These are phyloP conservation scores for Xylariaceae sp. DNA, from an alignment of 2,329 filamentous ascomycete species.

Conservation along the genomic window DNA sequence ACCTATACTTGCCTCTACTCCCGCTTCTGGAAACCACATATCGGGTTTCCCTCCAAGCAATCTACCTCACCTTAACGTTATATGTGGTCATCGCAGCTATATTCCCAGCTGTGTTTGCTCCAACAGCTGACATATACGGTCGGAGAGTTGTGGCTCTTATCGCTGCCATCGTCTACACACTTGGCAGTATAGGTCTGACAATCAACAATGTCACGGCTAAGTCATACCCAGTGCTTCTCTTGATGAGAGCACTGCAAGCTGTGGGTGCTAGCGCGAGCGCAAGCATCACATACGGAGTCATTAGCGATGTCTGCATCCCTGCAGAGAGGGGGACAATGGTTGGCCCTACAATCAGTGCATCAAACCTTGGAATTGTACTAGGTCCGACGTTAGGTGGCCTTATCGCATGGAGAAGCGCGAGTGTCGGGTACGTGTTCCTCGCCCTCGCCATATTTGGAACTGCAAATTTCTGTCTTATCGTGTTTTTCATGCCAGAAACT, in stretches of 20 bases:
- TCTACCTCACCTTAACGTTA: conserved; percentile 10
- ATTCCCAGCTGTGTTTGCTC: conserved; percentile 5
- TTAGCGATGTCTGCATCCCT: conserved; percentile 4
- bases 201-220: background rate
- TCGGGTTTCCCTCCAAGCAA: conserved; percentile 2
- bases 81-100: conserved; percentile 7
- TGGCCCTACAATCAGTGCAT: conserved; percentile 3
- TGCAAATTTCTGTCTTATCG: background rate
- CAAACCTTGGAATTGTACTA: conserved; percentile 2
- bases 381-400: conserved; percentile 1
- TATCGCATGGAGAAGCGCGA: conserved; percentile 2
- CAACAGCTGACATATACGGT: conserved; percentile 1
- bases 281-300: conserved; percentile 4
- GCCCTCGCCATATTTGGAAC: conserved; percentile 2
- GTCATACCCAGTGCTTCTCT: conserved; percentile 1
- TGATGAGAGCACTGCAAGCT: conserved; percentile 1
- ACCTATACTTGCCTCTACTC: conserved; percentile 9
- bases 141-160: conserved; percentile 1
- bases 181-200: conserved; percentile 1
- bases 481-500: conserved; percentile 6
- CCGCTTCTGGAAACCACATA: conserved; percentile 2
- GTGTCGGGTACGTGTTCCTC: conserved; percentile 4
- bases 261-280: conserved; percentile 2
- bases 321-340: conserved; percentile 3
- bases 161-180: background rate